Percentiles rank a stretch among this genome's conserved stretches.
These are phyloP conservation scores for Pseudotsuga menziesii DNA, from an alignment of 75 land plant genomes.

Conservation along the genomic window DNA sequence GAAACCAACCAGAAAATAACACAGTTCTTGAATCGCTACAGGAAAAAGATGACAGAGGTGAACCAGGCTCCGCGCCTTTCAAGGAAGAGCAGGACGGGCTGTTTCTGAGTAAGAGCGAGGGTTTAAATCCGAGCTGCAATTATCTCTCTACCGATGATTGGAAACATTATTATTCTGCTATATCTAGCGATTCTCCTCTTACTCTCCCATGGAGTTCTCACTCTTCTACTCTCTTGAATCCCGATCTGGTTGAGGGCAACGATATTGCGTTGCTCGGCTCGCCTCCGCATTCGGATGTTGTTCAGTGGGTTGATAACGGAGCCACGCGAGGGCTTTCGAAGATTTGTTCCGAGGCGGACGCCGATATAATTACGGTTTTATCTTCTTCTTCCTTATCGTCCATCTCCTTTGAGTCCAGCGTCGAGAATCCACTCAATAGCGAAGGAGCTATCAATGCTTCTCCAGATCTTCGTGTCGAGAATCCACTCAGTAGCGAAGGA, in stretches of 20 bases:
- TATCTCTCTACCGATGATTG: background rate
- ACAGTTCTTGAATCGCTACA: background rate
- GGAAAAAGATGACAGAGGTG: background rate
- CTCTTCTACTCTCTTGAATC: background rate
- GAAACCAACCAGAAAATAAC: background rate
- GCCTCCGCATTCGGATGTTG: background rate
- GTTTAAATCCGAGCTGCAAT: too few relatives aligned
- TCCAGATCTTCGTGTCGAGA: too few relatives aligned
- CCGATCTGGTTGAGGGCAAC: background rate
- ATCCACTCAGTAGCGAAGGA: too few relatives aligned
- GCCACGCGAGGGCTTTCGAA: background rate
- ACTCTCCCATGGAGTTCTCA: background rate
- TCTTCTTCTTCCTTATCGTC: background rate
- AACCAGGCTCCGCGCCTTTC: background rate
- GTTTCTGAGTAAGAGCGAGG: too few relatives aligned
- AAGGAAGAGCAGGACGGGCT: too few relatives aligned
- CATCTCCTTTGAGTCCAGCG: background rate
- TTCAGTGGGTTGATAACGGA: background rate
- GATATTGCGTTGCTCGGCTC: too few relatives aligned
- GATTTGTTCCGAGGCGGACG: background rate
- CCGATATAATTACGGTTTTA: background rate
- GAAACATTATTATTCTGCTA: background rate
- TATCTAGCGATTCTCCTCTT: background rate
- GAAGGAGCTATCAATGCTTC: too few relatives aligned
- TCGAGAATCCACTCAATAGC: background rate